Conservation (phyloP, 192 early-diverging fungal species). For the Borealophlyctis nickersoniae region DNA sequence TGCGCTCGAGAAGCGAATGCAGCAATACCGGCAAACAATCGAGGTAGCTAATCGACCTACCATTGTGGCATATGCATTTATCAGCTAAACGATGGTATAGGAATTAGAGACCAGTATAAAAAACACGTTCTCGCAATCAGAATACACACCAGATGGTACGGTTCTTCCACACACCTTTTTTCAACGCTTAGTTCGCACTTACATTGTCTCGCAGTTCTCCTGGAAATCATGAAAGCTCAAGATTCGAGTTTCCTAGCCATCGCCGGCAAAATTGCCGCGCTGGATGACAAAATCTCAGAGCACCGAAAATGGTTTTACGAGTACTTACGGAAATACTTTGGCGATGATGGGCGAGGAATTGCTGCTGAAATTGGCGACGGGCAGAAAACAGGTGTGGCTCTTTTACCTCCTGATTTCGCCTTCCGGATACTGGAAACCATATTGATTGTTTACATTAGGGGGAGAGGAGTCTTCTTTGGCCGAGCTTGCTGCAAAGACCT, state of each 20-base stretch:
- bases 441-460: no score
- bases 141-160: conserved; percentile 21
- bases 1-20: conserved; percentile 32
- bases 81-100: background rate
- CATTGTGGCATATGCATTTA: background rate
- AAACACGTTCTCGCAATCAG: conserved; percentile 6
- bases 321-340: conserved; percentile 10
- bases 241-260: conserved; percentile 21
- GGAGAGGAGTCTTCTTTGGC: no score
- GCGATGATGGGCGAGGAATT: conserved; percentile 3
- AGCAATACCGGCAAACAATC: conserved; percentile 37
- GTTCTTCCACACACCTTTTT: background rate
- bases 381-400: no score
- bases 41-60: conserved; percentile 19
- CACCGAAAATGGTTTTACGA: conserved; percentile 1
- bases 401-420: no score
- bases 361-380: no score
- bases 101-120: conserved; percentile 22
- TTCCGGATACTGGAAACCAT: no score
- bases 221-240: conserved; percentile 26
- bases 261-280: conserved; percentile 14
- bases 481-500: background rate
- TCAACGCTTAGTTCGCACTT: background rate
- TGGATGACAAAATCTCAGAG: conserved; percentile 19
- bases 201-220: conserved; percentile 12